Percentiles rank a stretch among this genome's conserved stretches.
Conservation (phyloP, 169 alveolate genomes). For the Neospora caninum region DNA sequence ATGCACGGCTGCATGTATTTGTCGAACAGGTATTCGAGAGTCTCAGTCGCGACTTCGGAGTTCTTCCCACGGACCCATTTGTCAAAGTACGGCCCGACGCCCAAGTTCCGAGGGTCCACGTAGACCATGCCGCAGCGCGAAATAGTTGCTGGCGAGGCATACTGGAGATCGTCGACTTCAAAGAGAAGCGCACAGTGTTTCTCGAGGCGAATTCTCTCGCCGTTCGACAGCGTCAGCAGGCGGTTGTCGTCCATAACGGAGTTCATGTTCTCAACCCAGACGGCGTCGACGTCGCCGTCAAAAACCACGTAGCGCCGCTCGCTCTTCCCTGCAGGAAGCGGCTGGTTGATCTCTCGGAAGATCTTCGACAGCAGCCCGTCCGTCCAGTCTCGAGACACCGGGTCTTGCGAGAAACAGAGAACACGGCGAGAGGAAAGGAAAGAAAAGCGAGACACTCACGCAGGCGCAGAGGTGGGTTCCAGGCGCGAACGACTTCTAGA, state of each 20-base stretch:
- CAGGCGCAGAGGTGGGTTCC: too few species aligned
- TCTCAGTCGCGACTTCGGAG: constrained; percentile 74
- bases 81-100: constrained; percentile 91
- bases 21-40: constrained; percentile 81
- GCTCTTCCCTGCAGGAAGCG: constrained; percentile 86
- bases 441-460: constrained; percentile 92
- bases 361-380: constrained; percentile 96
- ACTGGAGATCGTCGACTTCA: constrained; percentile 94
- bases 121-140: constrained; percentile 97
- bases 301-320: constrained; percentile 91
- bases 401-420: constrained; percentile 83
- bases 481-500: too few species aligned
- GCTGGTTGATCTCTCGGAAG: constrained; percentile 94
- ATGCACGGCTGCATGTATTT: constrained; percentile 85
- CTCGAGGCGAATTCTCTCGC: constrained; percentile 95
- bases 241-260: constrained; percentile 98
- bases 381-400: constrained; percentile 96
- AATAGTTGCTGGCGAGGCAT: constrained; percentile 98
- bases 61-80: constrained; percentile 89
- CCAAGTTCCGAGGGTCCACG: constrained; percentile 95
- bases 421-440: constrained; percentile 36
- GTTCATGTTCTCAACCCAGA: constrained; percentile 97
- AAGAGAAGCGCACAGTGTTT: constrained; percentile 93
- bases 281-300: constrained; percentile 99
- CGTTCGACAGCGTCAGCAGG: constrained; percentile 93